Conservation (phyloP, 2,329 filamentous ascomycete genomes). For the Aschersonia sp. region DNA sequence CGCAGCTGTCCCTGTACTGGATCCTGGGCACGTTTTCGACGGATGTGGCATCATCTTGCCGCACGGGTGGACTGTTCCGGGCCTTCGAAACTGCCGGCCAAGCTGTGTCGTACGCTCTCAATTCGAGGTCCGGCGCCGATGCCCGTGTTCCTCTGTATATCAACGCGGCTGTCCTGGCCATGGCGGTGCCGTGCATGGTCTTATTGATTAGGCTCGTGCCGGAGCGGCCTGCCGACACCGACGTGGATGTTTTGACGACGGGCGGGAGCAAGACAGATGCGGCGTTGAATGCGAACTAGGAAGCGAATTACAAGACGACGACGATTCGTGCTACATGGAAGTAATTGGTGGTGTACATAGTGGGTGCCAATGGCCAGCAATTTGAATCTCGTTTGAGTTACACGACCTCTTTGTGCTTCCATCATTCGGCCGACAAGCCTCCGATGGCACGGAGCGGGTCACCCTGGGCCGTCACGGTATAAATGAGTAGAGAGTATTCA, state of each 20-base stretch:
- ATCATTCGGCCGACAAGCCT: too few species aligned
- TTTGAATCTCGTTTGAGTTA: too few species aligned
- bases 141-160: neutral
- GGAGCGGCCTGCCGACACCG: neutral
- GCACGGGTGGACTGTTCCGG: neutral
- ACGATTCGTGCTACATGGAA: too few species aligned
- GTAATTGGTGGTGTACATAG: too few species aligned
- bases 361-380: too few species aligned
- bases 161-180: neutral
- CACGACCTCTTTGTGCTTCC: too few species aligned
- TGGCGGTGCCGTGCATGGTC: neutral
- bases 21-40: neutral
- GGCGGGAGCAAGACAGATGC: too few species aligned
- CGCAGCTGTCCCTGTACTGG: neutral
- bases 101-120: neutral
- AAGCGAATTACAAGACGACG: too few species aligned
- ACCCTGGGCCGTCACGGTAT: too few species aligned
- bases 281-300: too few species aligned
- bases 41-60: neutral
- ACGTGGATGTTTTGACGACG: neutral
- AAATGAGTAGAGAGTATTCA: too few species aligned
- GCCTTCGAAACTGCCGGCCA: neutral
- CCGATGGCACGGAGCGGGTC: too few species aligned
- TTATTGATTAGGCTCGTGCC: neutral
- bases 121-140: neutral